Evolutionary conservation across 2,329 filamentous ascomycete species (phyloP).

Genomic region (Colletotrichum sp.): DNA sequence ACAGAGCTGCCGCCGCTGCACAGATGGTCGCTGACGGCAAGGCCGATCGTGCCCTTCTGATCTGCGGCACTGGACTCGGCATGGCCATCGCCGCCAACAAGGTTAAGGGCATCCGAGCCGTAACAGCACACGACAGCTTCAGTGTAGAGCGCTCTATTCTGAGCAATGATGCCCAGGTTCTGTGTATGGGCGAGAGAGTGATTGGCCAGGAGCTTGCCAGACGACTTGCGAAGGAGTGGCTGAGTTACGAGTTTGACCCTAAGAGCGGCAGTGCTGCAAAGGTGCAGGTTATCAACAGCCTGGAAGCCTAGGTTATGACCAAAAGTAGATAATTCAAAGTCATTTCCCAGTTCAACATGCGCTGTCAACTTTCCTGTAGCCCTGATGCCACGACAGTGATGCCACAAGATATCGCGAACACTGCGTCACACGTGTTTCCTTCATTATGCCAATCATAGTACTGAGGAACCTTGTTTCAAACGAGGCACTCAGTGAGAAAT

Average conservation of each 20-base stretch:
- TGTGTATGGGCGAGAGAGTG: slow-evolving; percentile 86
- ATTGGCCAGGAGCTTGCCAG: slow-evolving; percentile 82
- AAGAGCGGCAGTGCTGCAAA: slow-evolving; percentile 50
- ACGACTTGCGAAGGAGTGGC: slow-evolving; percentile 79
- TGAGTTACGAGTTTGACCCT: slow-evolving; percentile 81
- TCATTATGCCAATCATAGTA: background rate
- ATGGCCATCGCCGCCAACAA: slow-evolving; percentile 93
- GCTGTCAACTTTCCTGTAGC: rapidly evolving
- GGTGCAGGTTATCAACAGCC: slow-evolving; percentile 45
- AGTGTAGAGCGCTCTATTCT: slow-evolving; percentile 80
- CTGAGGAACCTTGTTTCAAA: background rate
- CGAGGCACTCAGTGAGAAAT: background rate
- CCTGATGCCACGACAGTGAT: background rate
- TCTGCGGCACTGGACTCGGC: slow-evolving; percentile 87
- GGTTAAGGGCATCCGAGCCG: slow-evolving; percentile 82
- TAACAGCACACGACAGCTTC: slow-evolving; percentile 88
- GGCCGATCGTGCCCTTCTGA: slow-evolving; percentile 78
- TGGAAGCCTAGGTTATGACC: slow-evolving; percentile 33
- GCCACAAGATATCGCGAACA: background rate
- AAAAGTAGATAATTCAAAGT: background rate
- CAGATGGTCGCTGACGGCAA: slow-evolving; percentile 64
- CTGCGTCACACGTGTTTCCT: background rate
- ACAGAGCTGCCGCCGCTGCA: slow-evolving; percentile 77
- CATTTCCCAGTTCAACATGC: background rate
- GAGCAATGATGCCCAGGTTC: slow-evolving; percentile 85